These are phyloP conservation scores for Fusarium annulatum DNA, from an alignment of 2,329 filamentous ascomycete genomes.

Conservation along the genomic window DNA sequence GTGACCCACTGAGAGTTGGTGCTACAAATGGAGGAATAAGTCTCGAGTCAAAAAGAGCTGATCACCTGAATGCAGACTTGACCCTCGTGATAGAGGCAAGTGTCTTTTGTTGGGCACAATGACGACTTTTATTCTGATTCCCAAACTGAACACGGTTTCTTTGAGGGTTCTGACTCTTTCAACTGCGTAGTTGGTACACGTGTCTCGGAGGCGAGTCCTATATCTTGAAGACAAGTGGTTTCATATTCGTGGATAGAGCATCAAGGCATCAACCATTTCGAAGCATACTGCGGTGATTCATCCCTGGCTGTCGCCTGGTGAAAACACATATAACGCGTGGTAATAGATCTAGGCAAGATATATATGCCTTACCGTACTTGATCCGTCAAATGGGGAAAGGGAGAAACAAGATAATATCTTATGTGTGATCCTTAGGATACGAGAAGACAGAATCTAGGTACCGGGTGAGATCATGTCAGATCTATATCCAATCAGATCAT, in stretches of 20 bases:
- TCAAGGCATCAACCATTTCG: constrained; percentile 1
- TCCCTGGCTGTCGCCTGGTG: not conserved
- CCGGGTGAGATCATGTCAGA: too few species aligned
- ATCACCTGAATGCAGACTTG: constrained; percentile 29
- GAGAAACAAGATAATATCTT: not conserved
- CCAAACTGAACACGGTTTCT: constrained; percentile 16
- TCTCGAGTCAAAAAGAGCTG: not conserved
- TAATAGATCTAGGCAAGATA: not conserved
- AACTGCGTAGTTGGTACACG: not conserved
- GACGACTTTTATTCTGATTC: not conserved
- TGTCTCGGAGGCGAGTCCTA: constrained; percentile 7
- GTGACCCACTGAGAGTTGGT: constrained; percentile 13
- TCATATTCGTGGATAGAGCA: not conserved
- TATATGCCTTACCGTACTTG: not conserved
- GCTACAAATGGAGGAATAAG: constrained; percentile 3
- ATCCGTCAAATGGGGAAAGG: not conserved
- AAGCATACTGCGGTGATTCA: not conserved
- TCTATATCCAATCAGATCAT: too few species aligned
- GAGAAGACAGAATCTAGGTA: too few species aligned
- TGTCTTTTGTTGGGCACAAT: not conserved
- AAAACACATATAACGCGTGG: not conserved
- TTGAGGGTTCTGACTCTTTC: not conserved
- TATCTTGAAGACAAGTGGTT: constrained; percentile 18
- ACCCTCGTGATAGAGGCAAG: constrained; percentile 22
- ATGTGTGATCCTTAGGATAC: not conserved